Evolutionary conservation across 306 rosid genomes (phyloP).

Genomic region (Quercus aquifolioides): DNA sequence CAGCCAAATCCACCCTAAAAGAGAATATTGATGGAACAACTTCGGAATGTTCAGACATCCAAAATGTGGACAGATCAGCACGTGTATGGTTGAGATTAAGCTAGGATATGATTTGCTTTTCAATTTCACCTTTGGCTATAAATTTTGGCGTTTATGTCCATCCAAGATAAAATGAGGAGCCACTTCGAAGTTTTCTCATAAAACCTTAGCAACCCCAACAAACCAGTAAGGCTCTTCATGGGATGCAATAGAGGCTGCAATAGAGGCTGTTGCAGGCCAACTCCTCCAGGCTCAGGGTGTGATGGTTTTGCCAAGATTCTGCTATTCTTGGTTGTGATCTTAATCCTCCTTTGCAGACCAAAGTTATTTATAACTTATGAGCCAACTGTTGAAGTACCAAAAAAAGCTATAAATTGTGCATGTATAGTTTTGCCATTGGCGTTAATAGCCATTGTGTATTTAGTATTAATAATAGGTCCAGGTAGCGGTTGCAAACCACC

Average conservation of each 20-base stretch:
- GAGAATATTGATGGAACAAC: no score
- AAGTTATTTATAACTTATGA: constrained; percentile 24
- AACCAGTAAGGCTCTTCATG: constrained; percentile 32
- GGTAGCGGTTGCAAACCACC: constrained; percentile 18
- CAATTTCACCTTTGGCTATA: background rate
- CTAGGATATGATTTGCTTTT: background rate
- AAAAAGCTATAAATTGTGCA: constrained; percentile 30
- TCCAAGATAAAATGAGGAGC: background rate
- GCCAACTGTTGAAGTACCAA: constrained; percentile 22
- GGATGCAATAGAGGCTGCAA: constrained; percentile 40
- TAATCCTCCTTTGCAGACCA: constrained; percentile 42
- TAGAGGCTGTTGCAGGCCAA: no score
- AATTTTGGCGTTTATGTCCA: constrained; percentile 8
- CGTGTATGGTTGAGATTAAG: constrained; percentile 28
- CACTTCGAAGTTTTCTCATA: background rate
- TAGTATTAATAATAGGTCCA: constrained; percentile 38
- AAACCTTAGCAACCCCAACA: background rate
- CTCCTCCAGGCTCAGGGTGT: constrained; percentile 21
- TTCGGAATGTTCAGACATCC: no score
- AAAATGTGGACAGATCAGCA: background rate
- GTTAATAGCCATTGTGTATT: constrained; percentile 38
- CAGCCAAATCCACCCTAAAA: no score
- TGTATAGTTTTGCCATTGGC: constrained; percentile 32
- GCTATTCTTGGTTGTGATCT: constrained; percentile 47
- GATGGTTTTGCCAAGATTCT: constrained; percentile 36